These are phyloP conservation scores for Ogataea ganodermae DNA, from an alignment of 805 yeast genomes.

Conservation along the genomic window DNA sequence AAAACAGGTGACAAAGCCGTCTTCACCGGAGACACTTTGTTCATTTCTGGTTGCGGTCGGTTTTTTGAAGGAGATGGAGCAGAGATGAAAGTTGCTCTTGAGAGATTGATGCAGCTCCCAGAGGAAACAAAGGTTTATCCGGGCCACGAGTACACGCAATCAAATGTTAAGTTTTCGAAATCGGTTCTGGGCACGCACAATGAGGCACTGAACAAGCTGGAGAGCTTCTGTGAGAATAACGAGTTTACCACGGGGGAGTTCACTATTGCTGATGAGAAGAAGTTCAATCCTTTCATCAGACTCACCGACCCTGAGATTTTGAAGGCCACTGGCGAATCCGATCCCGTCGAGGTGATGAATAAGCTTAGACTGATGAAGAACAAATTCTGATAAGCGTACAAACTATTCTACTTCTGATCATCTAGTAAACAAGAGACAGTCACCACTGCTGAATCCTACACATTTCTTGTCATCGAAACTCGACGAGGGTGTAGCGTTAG, in stretches of 20 bases:
- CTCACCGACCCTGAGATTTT: constrained; percentile 63
- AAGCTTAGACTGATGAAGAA: constrained; percentile 51
- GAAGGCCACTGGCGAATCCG: constrained; percentile 54
- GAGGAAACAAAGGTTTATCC: constrained; percentile 76
- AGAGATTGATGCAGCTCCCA: constrained; percentile 62
- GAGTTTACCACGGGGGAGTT: constrained; percentile 85
- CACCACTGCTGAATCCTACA: too few species aligned
- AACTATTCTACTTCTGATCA: too few species aligned
- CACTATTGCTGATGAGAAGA: constrained; percentile 80
- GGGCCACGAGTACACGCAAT: constrained; percentile 93
- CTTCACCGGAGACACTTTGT: constrained; percentile 94
- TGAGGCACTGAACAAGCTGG: constrained; percentile 55
- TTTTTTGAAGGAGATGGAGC: constrained; percentile 89
- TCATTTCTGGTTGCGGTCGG: constrained; percentile 93
- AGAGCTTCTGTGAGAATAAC: constrained; percentile 48
- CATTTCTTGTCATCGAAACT: too few species aligned
- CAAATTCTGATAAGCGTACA: constrained; percentile 5
- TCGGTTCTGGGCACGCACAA: constrained; percentile 53
- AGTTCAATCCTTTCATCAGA: constrained; percentile 89
- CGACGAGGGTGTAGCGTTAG: too few species aligned
- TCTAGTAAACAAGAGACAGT: too few species aligned
- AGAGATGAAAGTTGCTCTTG: constrained; percentile 77
- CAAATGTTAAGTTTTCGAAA: constrained; percentile 77
- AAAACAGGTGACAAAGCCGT: constrained; percentile 67
- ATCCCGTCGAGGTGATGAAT: constrained; percentile 63